A percentile compares a stretch with the other conserved stretches of the same genome.
phyloP scores from a whole-genome alignment of 176 grass and related monocot species.

The Oryza nivara region DNA sequence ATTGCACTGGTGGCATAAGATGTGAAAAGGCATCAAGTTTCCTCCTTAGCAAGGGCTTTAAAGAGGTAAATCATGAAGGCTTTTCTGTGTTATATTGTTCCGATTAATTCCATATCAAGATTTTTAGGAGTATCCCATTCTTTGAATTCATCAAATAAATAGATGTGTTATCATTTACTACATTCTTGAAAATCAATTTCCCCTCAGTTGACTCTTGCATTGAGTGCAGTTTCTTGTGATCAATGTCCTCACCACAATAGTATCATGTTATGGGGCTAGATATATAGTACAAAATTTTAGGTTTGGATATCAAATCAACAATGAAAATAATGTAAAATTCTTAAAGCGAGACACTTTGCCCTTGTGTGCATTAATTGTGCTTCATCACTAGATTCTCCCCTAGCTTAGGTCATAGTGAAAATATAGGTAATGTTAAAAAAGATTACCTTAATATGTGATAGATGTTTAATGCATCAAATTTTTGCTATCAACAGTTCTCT shows the following conservation, averaged over 20 bases:
- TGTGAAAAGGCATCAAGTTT: slow-evolving; percentile 99
- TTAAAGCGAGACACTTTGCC: background rate
- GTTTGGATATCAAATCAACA: background rate
- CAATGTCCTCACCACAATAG: background rate
- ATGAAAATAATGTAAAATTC: background rate
- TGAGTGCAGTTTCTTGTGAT: background rate
- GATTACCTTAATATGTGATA: background rate
- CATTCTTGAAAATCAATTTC: slow-evolving; percentile 19
- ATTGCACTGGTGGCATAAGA: slow-evolving; percentile 97
- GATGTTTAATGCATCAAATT: background rate
- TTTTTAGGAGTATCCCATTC: background rate
- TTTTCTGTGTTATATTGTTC: slow-evolving; percentile 8
- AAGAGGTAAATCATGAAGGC: slow-evolving; percentile 60
- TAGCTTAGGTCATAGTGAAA: slow-evolving; percentile 3
- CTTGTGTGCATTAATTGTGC: background rate
- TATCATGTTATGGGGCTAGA: slow-evolving; percentile 15
- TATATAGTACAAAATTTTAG: background rate
- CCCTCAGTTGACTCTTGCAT: slow-evolving; percentile 4
- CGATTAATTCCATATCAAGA: slow-evolving; percentile 14
- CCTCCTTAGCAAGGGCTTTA: slow-evolving; percentile 92
- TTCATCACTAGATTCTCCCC: background rate
- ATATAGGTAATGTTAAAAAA: background rate
- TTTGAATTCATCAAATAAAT: background rate
- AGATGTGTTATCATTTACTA: background rate
- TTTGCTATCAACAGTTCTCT: background rate